phyloP scores from a whole-genome alignment of 768 basidiomycete genomes.

The Thelephora aurantiotincta region DNA sequence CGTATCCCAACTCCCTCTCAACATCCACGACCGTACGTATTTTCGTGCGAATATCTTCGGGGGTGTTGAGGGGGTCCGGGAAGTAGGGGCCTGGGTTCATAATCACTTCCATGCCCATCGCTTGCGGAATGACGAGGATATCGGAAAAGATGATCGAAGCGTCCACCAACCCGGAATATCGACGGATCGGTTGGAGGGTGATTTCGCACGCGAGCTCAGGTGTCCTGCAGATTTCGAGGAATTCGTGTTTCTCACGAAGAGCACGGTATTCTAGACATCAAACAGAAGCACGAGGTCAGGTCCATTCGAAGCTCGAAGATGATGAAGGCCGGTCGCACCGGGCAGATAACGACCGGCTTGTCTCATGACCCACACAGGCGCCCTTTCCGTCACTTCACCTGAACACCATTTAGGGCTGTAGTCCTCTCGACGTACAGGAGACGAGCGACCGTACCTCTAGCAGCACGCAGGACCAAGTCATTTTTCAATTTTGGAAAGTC shows the following conservation, averaged over 20 bases:
- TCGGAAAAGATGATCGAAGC: slow-evolving; percentile 98
- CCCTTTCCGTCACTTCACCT: slow-evolving; percentile 80
- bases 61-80: slow-evolving; percentile 70
- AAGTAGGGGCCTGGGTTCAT: slow-evolving; percentile 92
- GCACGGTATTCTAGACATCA: slow-evolving; percentile 67
- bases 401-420: background rate
- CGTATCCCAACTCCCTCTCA: slow-evolving; percentile 76
- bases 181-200: slow-evolving; percentile 87
- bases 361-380: slow-evolving; percentile 98
- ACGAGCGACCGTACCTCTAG: slow-evolving; percentile 37
- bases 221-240: slow-evolving; percentile 90
- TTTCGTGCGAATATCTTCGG: slow-evolving; percentile 47
- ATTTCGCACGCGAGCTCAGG: slow-evolving; percentile 82
- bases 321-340: slow-evolving; percentile 31
- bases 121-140: slow-evolving; percentile 95
- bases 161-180: slow-evolving; percentile 78
- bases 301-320: slow-evolving; percentile 1
- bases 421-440: slow-evolving; percentile 1
- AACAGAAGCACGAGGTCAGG: background rate
- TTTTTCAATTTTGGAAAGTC: slow-evolving; percentile 69
- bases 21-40: slow-evolving; percentile 57
- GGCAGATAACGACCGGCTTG: slow-evolving; percentile 94
- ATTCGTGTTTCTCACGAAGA: slow-evolving; percentile 75
- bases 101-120: slow-evolving; percentile 88
- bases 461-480: slow-evolving; percentile 81